Percentiles rank a stretch among this genome's conserved stretches.
These are phyloP conservation scores for Ceriops decandra DNA, from an alignment of 345 rosid species.

Conservation along the genomic window DNA sequence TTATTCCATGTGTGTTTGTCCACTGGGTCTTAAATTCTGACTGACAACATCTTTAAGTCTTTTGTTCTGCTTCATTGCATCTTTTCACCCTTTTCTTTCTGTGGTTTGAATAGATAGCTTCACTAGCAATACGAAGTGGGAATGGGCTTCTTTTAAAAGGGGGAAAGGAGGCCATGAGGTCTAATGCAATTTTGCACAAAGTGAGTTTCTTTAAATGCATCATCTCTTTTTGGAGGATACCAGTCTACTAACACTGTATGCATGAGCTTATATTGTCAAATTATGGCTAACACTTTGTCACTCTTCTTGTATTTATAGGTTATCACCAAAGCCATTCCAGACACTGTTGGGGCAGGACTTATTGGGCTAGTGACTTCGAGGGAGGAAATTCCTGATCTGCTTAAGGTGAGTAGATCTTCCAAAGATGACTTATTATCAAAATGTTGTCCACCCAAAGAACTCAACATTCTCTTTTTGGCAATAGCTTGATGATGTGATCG, in stretches of 20 bases:
- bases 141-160: conserved; percentile 94
- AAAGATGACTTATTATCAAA: conserved; percentile 7
- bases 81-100: conserved; percentile 4
- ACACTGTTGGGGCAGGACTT: conserved; percentile 65
- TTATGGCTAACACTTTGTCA: conserved; percentile 13
- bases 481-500: conserved; percentile 98
- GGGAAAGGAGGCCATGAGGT: conserved; percentile 89
- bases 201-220: conserved; percentile 29
- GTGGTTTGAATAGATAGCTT: conserved; percentile 69
- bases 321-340: conserved; percentile 86
- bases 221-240: neutral
- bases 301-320: conserved; percentile 43
- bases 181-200: conserved; percentile 96
- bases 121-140: conserved; percentile 94
- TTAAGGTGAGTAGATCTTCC: conserved; percentile 53
- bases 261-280: neutral
- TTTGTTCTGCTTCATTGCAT: conserved; percentile 1
- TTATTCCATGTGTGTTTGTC: too few species aligned
- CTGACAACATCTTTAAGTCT: neutral
- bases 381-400: conserved; percentile 95
- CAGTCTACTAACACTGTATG: too few species aligned
- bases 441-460: conserved; percentile 9
- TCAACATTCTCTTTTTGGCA: conserved; percentile 20
- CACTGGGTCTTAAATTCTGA: neutral
- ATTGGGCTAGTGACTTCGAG: conserved; percentile 93